These are phyloP conservation scores for Pichia sp. DNA, from an alignment of 1,139 yeast species.

Conservation along the genomic window DNA sequence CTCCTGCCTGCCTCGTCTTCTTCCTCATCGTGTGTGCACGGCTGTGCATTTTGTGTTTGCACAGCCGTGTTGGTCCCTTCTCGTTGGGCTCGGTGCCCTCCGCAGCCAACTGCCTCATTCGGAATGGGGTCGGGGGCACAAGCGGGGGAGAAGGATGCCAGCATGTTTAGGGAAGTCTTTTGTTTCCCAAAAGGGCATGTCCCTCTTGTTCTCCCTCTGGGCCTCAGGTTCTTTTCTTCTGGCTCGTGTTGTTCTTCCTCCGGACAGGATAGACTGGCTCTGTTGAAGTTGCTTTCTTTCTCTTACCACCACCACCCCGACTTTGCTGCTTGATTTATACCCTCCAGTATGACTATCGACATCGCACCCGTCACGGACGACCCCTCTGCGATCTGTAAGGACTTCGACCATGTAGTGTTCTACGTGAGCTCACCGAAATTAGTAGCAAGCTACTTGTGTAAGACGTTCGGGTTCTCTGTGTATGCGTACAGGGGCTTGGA, in stretches of 20 bases:
- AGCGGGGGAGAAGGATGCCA: too few relatives aligned
- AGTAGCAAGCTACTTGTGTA: slow-evolving; percentile 50
- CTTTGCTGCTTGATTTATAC: not conserved
- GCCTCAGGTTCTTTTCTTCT: not conserved
- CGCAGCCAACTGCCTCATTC: too few relatives aligned
- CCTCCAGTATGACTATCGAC: slow-evolving; percentile 3
- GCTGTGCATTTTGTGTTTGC: too few relatives aligned
- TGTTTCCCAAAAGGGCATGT: not conserved
- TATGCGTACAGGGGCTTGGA: slow-evolving; percentile 66
- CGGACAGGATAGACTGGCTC: too few relatives aligned
- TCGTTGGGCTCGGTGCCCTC: too few relatives aligned
- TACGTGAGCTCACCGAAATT: slow-evolving; percentile 66
- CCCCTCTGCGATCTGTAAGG: slow-evolving; percentile 12
- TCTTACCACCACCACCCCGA: not conserved
- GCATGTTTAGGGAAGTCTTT: not conserved
- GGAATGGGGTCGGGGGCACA: too few relatives aligned
- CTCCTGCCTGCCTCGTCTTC: too few relatives aligned
- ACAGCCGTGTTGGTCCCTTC: too few relatives aligned
- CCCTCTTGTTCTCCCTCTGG: not conserved
- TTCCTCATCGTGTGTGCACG: too few relatives aligned
- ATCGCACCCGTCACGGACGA: not conserved
- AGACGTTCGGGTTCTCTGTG: slow-evolving; percentile 58
- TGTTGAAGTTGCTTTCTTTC: too few relatives aligned
- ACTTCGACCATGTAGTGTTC: slow-evolving; percentile 53
- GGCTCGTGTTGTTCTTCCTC: not conserved